A percentile compares a stretch with the other conserved stretches of the same genome.
Conservation (phyloP, 116 monocot genomes). For the Papilionanthe hybrid region DNA sequence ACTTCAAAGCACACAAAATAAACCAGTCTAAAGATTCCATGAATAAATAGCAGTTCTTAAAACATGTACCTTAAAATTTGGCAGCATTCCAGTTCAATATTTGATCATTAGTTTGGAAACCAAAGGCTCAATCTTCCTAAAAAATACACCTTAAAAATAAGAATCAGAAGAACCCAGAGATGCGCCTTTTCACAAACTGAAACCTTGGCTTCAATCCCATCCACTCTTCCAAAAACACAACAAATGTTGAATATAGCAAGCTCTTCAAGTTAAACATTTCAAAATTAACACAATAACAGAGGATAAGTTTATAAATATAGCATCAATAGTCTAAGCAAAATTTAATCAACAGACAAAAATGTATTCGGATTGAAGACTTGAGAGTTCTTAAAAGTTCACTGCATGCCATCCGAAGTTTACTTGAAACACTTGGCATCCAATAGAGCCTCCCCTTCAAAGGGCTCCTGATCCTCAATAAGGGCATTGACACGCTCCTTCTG, state of each 20-base stretch:
- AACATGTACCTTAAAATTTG: too few species aligned
- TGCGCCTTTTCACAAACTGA: background rate
- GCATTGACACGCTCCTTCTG: conserved; percentile 85
- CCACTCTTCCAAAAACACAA: background rate
- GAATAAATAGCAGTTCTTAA: too few species aligned
- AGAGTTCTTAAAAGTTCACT: background rate
- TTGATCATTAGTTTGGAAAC: too few species aligned
- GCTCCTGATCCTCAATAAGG: conserved; percentile 94
- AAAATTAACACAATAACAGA: background rate
- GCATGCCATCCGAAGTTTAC: conserved; percentile 15
- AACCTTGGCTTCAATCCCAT: background rate
- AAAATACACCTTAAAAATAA: too few species aligned
- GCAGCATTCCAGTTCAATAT: too few species aligned
- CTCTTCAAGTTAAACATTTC: background rate
- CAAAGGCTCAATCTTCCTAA: too few species aligned
- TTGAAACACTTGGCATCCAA: conserved; percentile 95
- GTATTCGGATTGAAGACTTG: background rate
- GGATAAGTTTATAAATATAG: background rate
- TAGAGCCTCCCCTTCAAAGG: conserved; percentile 80
- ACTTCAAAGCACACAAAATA: too few species aligned
- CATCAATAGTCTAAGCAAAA: background rate
- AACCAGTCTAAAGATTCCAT: too few species aligned
- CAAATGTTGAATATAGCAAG: background rate
- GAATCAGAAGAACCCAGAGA: too few species aligned
- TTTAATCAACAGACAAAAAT: background rate